Evolutionary conservation across 805 yeast genomes (phyloP).

Genomic region (Wickerhamomyces chaumierensis): DNA sequence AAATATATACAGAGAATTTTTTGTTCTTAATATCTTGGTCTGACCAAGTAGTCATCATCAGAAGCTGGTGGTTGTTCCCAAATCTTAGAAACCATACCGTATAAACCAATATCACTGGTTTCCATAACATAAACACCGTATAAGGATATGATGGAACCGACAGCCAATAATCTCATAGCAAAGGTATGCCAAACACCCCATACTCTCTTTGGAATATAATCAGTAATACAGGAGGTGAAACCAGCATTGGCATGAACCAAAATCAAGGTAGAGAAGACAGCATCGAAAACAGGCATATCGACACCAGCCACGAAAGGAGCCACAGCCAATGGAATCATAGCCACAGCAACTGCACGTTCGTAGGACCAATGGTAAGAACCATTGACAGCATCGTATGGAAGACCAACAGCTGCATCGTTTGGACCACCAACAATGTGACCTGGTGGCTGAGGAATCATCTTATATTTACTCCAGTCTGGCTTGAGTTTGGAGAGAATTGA

Average conservation of each 20-base stretch:
- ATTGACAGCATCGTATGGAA: constrained; percentile 40
- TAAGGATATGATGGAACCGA: constrained; percentile 54
- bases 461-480: constrained; percentile 23
- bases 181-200: constrained; percentile 52
- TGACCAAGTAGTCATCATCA: not conserved
- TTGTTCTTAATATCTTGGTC: not conserved
- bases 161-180: constrained; percentile 48
- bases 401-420: constrained; percentile 60
- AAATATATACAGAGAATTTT: no score
- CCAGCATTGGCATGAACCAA: constrained; percentile 62
- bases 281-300: constrained; percentile 44
- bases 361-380: constrained; percentile 71
- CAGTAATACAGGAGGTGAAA: constrained; percentile 66
- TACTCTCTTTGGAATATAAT: constrained; percentile 67
- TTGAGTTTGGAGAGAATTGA: constrained; percentile 8
- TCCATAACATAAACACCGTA: constrained; percentile 68
- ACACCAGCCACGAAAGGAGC: constrained; percentile 45
- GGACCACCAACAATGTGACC: constrained; percentile 63
- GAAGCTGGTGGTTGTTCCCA: constrained; percentile 21
- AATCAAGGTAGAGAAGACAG: constrained; percentile 41
- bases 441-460: constrained; percentile 57
- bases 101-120: constrained; percentile 52
- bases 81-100: constrained; percentile 29
- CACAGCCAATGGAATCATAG: constrained; percentile 51
- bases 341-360: constrained; percentile 49